These are phyloP conservation scores for Trichoderma asperelloides DNA, from an alignment of 495 filamentous ascomycete species.

Conservation along the genomic window DNA sequence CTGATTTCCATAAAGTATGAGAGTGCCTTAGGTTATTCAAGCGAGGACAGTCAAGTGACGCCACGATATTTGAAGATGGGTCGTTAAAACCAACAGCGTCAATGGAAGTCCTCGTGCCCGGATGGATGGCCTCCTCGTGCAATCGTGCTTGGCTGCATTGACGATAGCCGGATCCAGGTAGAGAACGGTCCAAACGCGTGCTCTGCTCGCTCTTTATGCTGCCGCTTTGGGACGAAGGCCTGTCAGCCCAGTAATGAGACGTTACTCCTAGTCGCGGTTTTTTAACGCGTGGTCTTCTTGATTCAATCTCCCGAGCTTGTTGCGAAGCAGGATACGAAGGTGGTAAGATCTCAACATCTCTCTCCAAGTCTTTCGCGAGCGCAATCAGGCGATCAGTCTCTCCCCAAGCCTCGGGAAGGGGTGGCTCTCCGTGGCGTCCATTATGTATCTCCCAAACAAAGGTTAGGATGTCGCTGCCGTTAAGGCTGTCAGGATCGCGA, in stretches of 20 bases:
- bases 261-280: not conserved
- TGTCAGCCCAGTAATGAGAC: not conserved
- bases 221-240: not conserved
- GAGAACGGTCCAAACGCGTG: not conserved
- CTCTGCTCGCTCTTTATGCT: not conserved
- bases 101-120: not conserved
- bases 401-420: not conserved
- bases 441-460: not conserved
- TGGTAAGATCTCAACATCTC: not conserved
- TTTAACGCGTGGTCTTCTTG: not conserved
- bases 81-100: not conserved
- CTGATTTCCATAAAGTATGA: not conserved
- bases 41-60: not conserved
- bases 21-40: not conserved
- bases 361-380: conserved; percentile 2
- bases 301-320: not conserved
- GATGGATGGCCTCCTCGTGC: not conserved
- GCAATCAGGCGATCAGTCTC: conserved; percentile 7
- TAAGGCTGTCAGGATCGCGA: not conserved
- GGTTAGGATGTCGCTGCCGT: not conserved
- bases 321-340: not conserved
- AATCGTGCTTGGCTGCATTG: not conserved
- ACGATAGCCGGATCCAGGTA: not conserved
- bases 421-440: not conserved
- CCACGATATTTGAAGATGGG: not conserved